phyloP scores from a whole-genome alignment of 2,329 filamentous ascomycete genomes.

The Ophiostoma australiae region DNA sequence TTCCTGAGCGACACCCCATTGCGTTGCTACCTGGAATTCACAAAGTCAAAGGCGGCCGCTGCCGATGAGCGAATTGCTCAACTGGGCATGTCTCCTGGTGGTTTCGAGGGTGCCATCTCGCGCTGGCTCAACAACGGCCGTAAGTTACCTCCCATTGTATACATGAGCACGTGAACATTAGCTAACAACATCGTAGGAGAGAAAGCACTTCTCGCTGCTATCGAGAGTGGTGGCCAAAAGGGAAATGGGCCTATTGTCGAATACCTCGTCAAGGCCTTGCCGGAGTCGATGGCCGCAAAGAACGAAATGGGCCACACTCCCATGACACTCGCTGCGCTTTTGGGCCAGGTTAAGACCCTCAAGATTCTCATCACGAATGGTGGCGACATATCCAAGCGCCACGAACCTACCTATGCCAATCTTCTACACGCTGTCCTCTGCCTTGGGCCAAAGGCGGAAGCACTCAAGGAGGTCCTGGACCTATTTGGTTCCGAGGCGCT shows the following conservation, averaged over 20 bases:
- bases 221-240: background rate
- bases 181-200: background rate
- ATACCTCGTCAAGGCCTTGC: slow-evolving; percentile 4
- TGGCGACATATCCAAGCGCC: background rate
- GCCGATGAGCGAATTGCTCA: slow-evolving; percentile 59
- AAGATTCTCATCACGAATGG: background rate
- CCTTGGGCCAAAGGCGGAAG: background rate
- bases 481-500: background rate
- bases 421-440: background rate
- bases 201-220: background rate
- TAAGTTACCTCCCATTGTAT: slow-evolving; percentile 32
- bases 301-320: background rate
- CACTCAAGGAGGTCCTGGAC: background rate
- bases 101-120: slow-evolving; percentile 61
- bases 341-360: background rate
- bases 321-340: background rate
- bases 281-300: background rate
- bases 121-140: slow-evolving; percentile 58
- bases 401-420: background rate
- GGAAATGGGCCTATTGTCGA: background rate
- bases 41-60: slow-evolving; percentile 51
- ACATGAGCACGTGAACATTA: background rate
- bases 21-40: slow-evolving; percentile 64
- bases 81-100: slow-evolving; percentile 54
- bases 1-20: slow-evolving; percentile 67